phyloP scores from a whole-genome alignment of 257 asterid genomes.

The Thymus quinquecostatus region DNA sequence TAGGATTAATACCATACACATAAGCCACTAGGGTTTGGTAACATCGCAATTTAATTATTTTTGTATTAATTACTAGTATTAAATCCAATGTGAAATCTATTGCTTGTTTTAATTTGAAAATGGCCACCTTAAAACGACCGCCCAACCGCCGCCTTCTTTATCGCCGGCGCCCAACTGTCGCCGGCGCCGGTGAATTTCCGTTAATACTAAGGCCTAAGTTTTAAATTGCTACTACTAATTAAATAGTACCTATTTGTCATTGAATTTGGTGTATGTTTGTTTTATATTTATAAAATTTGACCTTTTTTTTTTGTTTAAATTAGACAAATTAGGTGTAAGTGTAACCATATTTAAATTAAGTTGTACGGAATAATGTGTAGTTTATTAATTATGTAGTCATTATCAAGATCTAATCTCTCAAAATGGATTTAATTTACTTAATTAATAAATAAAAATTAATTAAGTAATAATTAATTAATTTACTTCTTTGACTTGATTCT shows the following conservation, averaged over 20 bases:
- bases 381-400: too few relatives aligned
- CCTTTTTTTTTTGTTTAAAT: too few relatives aligned
- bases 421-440: too few relatives aligned
- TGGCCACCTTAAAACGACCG: background rate
- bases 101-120: background rate
- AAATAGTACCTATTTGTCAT: too few relatives aligned
- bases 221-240: too few relatives aligned
- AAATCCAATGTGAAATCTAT: background rate
- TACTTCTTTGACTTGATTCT: background rate
- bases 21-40: background rate
- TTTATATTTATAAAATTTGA: too few relatives aligned
- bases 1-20: constrained; percentile 8
- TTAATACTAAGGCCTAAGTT: background rate
- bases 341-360: too few relatives aligned
- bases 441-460: background rate
- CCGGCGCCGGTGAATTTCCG: constrained; percentile 5
- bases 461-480: background rate
- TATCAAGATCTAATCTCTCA: too few relatives aligned
- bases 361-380: too few relatives aligned
- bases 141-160: background rate
- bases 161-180: background rate
- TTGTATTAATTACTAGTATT: background rate
- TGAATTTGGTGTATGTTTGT: too few relatives aligned
- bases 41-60: constrained; percentile 3
- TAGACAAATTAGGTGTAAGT: too few relatives aligned